Evolutionary conservation across 2,329 filamentous ascomycete species (phyloP), one percentile per base, ranked within the genome.

Genomic region (Alternaria metachromatica): DNA sequence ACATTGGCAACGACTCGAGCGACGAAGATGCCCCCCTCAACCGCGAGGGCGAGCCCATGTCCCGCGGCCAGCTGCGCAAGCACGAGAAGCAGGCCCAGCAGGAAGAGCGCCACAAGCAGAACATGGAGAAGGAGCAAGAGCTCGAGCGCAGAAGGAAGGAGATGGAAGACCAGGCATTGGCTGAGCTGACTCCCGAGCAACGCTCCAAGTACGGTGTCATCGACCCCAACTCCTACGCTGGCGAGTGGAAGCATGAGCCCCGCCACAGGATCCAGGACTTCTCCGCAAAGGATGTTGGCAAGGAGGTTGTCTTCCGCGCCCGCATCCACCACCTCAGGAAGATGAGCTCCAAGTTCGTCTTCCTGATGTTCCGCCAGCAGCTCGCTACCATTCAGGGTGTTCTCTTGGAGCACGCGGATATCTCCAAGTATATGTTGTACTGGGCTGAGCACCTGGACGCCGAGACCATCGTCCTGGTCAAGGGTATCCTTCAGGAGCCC

Each of bases 351-450:
- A 90, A 92, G 70, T 85, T 97, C 33, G 92, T 93, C 72, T 97
- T 97, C 80, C 83, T 97, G 46, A 87, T 97, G 62, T 91, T 97
- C 76, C 90, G 94, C 59, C 93, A 97, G 80, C 91, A 94, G 81
- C 89, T 92, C 12, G 86, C 87, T 68, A 96, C 93, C 23, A 88
- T 97, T 55, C 94, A 97, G 80, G 94, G 93, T 65, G 92, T 97
- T 3, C 83, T 97, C 44, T 84, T 88, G 64, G 83, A 87, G 68
- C 83, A 89, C 68, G 87, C 88, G 7, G 83, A 84, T 51, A 85
- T 92, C 11, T 90, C 91, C 2, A 86, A 89, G 62, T 87, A 91
- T 72, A 95, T 97, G 86, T 85, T 97, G 26, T 90, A 92, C 75
- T 97, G 93, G 92, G 92, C 92, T 3, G 92, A 96, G 80, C 92